Conservation (phyloP, 129 eudicot species). For the Dittrichia graveolens region DNA sequence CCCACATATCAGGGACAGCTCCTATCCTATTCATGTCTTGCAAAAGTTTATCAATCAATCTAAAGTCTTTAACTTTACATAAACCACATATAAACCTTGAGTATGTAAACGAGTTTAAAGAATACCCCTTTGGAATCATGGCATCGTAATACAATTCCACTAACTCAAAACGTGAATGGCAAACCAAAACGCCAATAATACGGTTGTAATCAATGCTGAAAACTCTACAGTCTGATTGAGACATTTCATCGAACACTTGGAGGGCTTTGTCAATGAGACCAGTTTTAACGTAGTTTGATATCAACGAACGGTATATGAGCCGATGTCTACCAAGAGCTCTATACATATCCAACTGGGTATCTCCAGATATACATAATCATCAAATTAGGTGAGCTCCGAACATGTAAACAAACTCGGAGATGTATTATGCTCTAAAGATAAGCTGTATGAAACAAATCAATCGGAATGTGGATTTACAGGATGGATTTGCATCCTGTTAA, state of each 20-base stretch:
- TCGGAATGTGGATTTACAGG: constrained; percentile 11
- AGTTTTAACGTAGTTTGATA: constrained; percentile 58
- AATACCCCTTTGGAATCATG: constrained; percentile 73
- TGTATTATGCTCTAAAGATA: background rate
- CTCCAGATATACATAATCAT: constrained; percentile 56
- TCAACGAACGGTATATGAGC: constrained; percentile 65
- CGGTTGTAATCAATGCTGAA: constrained; percentile 88
- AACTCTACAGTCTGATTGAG: constrained; percentile 74
- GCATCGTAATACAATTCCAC: constrained; percentile 65
- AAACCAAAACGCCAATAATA: constrained; percentile 74
- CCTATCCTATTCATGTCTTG: constrained; percentile 77
- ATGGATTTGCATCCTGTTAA: constrained; percentile 7
- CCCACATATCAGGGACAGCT: constrained; percentile 78
- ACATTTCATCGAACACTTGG: constrained; percentile 86
- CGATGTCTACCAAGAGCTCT: constrained; percentile 65
- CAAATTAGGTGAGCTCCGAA: constrained; percentile 36
- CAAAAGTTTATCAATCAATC: constrained; percentile 60
- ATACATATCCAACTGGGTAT: constrained; percentile 66
- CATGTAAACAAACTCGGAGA: constrained; percentile 24
- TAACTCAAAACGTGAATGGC: constrained; percentile 62
- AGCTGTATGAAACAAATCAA: constrained; percentile 1
- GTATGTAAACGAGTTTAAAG: constrained; percentile 81
- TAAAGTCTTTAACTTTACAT: constrained; percentile 79
- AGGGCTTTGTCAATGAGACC: constrained; percentile 73
- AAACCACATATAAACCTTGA: constrained; percentile 78